Base-by-base conservation (phyloP, 2,329 filamentous ascomycete genomes). In the Fusarium concolor region DNA sequence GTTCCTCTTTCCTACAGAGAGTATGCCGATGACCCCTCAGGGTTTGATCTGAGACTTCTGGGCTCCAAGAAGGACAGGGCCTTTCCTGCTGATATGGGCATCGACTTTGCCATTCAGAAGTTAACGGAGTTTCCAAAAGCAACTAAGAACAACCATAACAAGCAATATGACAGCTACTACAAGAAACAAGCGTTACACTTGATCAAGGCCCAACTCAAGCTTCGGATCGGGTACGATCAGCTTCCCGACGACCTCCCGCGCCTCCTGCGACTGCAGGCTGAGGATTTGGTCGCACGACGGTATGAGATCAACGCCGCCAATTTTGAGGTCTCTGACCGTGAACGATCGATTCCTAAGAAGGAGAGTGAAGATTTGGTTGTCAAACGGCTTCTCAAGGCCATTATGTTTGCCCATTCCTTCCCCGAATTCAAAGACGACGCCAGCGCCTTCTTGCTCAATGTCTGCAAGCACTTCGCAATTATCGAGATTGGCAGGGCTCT, bases 111-210 rank as follows among this genome's bases (percentile, higher is more conserved):
- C 1, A 92, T 98, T 65, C 89, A 90, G 56, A 97, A 96, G 78
- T 81, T 99, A 44, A 91, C 91, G 83, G 95, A 98, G 75, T 79
- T 88, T 2, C 90, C 93, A 0, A 95, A 92, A 85, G 78, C 80
- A 5, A 79, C 80, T 20, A 87, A 86, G 70, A 81, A 78, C 17
- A 80, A 76, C 37, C 80, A 85, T 60, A 80, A 81, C 59, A 91
- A 91, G 70, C 89, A 92, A 35, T 81, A 82, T 28, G 95, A 98
- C 74, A 83, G 83, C 0, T 96, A 92, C 77, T 97, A 99, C 83
- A 98, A 98, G 81, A 92, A 92, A 75, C 94, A 99, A 79, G 93
- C 96, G 0, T 89, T 97, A 70, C 90, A 94, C 63, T 86, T 98
- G 73, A 89, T 99, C 74, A 93, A 91, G 70, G 87, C 94, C 1